Conservation (phyloP, 73 alveolate genomes). For the Uronychia binucleata region DNA sequence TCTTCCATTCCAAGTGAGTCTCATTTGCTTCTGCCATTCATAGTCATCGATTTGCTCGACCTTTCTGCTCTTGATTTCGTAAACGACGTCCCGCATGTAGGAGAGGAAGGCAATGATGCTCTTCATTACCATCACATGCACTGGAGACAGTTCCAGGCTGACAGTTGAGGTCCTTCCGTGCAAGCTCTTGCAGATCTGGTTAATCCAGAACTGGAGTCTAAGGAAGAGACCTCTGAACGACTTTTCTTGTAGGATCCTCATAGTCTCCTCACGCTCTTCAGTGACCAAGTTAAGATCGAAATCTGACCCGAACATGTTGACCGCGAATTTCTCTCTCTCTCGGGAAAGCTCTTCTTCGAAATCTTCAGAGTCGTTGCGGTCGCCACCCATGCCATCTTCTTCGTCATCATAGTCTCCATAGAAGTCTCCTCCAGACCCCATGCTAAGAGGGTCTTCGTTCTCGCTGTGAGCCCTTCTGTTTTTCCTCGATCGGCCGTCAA, state of each 20-base stretch:
- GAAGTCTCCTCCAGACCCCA: slow-evolving; percentile 12
- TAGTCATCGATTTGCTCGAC: slow-evolving; percentile 56
- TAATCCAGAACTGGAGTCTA: slow-evolving; percentile 77
- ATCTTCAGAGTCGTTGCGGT: slow-evolving; percentile 24
- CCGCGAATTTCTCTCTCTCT: slow-evolving; percentile 50
- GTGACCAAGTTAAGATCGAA: slow-evolving; percentile 34
- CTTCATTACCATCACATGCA: slow-evolving; percentile 48
- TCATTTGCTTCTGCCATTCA: slow-evolving; percentile 77
- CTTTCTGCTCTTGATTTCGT: slow-evolving; percentile 32
- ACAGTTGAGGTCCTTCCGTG: slow-evolving; percentile 30
- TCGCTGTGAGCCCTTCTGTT: slow-evolving; percentile 14
- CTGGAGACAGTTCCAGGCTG: slow-evolving; percentile 35
- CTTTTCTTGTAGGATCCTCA: slow-evolving; percentile 61
- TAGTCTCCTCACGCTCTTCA: slow-evolving; percentile 39
- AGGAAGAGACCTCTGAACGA: slow-evolving; percentile 66
- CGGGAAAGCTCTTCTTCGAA: slow-evolving; percentile 35
- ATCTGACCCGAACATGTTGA: slow-evolving; percentile 69
- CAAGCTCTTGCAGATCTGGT: slow-evolving; percentile 61
- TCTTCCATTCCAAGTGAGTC: slow-evolving; percentile 74
- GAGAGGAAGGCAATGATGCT: slow-evolving; percentile 48
- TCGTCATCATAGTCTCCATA: neutral
- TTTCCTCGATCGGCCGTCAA: neutral
- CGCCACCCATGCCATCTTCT: slow-evolving; percentile 28
- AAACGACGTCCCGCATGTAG: slow-evolving; percentile 69
- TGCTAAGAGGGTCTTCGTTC: slow-evolving; percentile 13